Evolutionary conservation across 1,284 basidiomycete species (phyloP).

Genomic region (Cryptococcus amylolentus): DNA sequence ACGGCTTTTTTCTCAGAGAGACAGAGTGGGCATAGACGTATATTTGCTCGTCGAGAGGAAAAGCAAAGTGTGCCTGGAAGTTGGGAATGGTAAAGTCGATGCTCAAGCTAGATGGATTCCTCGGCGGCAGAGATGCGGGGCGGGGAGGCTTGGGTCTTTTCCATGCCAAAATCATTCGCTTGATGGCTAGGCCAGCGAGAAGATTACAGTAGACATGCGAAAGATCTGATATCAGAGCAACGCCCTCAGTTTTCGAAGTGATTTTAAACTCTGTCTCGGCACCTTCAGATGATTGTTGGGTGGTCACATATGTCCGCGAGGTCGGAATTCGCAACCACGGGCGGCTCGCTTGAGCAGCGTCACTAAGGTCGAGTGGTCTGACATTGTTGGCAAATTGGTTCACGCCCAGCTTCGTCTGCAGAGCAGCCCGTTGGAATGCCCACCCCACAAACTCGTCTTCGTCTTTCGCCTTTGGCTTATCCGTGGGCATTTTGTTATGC

Average conservation of each 20-base stretch:
- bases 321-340: slow-evolving; percentile 44
- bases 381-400: slow-evolving; percentile 20
- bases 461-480: slow-evolving; percentile 5
- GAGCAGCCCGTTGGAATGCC: slow-evolving; percentile 18
- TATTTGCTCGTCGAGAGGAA: slow-evolving; percentile 45
- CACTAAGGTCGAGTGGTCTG: slow-evolving; percentile 29
- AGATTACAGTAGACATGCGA: slow-evolving; percentile 71
- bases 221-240: slow-evolving; percentile 58
- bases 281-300: slow-evolving; percentile 14
- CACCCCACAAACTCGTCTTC: slow-evolving; percentile 7
- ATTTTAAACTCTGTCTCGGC: slow-evolving; percentile 21
- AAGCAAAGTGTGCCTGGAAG: slow-evolving; percentile 37
- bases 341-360: slow-evolving; percentile 41
- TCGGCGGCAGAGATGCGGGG: not conserved
- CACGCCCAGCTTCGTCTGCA: slow-evolving; percentile 30
- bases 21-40: slow-evolving; percentile 31
- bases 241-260: slow-evolving; percentile 28
- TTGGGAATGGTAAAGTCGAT: slow-evolving; percentile 30
- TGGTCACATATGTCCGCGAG: slow-evolving; percentile 28
- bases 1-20: slow-evolving; percentile 22
- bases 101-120: slow-evolving; percentile 13
- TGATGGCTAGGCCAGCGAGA: slow-evolving; percentile 58
- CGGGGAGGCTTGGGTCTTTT: slow-evolving; percentile 3
- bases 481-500: slow-evolving; percentile 13
- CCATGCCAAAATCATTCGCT: slow-evolving; percentile 15